These are phyloP conservation scores for Epichloe uncinata DNA, from an alignment of 2,329 filamentous ascomycete species.

Conservation along the genomic window DNA sequence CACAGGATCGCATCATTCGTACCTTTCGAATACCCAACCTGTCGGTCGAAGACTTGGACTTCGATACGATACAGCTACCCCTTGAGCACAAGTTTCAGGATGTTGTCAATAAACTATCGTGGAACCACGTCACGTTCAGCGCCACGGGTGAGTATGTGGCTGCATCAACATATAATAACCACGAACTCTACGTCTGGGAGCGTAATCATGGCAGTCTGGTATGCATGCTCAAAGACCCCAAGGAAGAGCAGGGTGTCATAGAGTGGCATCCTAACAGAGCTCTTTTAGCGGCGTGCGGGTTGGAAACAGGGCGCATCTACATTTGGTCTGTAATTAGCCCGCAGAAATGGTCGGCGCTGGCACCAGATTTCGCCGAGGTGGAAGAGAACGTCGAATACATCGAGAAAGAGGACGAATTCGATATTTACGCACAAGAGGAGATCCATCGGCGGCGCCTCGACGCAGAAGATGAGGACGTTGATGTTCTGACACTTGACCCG, in stretches of 20 bases:
- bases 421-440: slow-evolving; percentile 91
- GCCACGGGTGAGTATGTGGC: slow-evolving; percentile 91
- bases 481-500: slow-evolving; percentile 68
- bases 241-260: slow-evolving; percentile 90
- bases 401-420: slow-evolving; percentile 93
- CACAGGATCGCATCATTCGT: slow-evolving; percentile 86
- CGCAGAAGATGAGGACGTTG: slow-evolving; percentile 84
- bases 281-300: slow-evolving; percentile 76
- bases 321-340: slow-evolving; percentile 93
- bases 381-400: slow-evolving; percentile 98
- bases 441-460: slow-evolving; percentile 84
- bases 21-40: slow-evolving; percentile 82
- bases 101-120: slow-evolving; percentile 84
- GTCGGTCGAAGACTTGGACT: slow-evolving; percentile 53
- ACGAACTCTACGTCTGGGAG: slow-evolving; percentile 98
- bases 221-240: slow-evolving; percentile 91
- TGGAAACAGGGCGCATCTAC: slow-evolving; percentile 88
- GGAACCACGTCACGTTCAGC: slow-evolving; percentile 96
- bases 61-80: slow-evolving; percentile 76
- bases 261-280: slow-evolving; percentile 92
- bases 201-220: slow-evolving; percentile 84
- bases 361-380: slow-evolving; percentile 92
- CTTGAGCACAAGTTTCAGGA: slow-evolving; percentile 98
- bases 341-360: slow-evolving; percentile 93
- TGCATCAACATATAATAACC: slow-evolving; percentile 94